Conservation (phyloP, 2,329 filamentous ascomycete genomes). For the Sclerotinia nivalis region DNA sequence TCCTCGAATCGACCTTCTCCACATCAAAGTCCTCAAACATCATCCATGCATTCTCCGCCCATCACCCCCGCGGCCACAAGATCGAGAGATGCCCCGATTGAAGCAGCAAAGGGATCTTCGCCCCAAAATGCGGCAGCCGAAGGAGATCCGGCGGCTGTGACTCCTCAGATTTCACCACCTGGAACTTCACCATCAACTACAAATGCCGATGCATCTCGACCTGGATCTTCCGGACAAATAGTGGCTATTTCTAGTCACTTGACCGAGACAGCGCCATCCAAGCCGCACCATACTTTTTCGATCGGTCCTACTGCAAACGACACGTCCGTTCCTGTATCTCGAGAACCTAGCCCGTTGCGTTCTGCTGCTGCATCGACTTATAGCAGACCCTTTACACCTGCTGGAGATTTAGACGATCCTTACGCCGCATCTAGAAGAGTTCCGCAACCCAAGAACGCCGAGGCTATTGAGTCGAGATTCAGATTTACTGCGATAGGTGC, state of each 20-base stretch:
- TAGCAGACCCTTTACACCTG: slow-evolving; percentile 74
- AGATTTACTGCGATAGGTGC: slow-evolving; percentile 69
- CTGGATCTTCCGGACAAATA: slow-evolving; percentile 40
- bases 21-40: slow-evolving; percentile 64
- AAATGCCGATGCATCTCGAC: slow-evolving; percentile 37
- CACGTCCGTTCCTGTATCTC: slow-evolving; percentile 56
- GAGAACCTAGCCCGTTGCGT: slow-evolving; percentile 65
- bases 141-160: slow-evolving; percentile 56
- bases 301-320: slow-evolving; percentile 43
- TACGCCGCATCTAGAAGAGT: slow-evolving; percentile 81
- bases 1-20: slow-evolving; percentile 67
- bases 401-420: slow-evolving; percentile 78
- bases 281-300: slow-evolving; percentile 37
- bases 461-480: slow-evolving; percentile 76
- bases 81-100: slow-evolving; percentile 51
- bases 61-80: slow-evolving; percentile 81
- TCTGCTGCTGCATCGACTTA: slow-evolving; percentile 63
- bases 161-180: slow-evolving; percentile 67
- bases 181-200: slow-evolving; percentile 48
- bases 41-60: slow-evolving; percentile 81
- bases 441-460: slow-evolving; percentile 64
- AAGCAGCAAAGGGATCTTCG: slow-evolving; percentile 39
- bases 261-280: slow-evolving; percentile 29
- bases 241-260: slow-evolving; percentile 33
- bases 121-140: slow-evolving; percentile 44